Evolutionary conservation across 805 yeast species (phyloP).

Genomic region (Saccharomycopsis capsularis): DNA sequence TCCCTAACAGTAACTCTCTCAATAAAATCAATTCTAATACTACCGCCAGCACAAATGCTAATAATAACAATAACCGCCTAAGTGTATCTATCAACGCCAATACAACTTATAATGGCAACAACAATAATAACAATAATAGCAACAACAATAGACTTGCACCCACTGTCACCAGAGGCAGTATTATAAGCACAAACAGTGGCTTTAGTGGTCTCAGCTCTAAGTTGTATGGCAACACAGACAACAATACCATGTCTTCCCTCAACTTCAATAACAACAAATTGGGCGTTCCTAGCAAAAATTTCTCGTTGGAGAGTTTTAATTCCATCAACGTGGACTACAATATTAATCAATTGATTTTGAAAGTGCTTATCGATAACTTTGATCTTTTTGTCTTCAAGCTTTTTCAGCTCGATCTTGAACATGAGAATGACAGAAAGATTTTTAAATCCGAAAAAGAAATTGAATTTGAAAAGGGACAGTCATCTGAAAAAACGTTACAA

Average conservation of each 20-base stretch:
- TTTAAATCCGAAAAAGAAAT: not conserved
- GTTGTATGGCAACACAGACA: constrained; percentile 4
- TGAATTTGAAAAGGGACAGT: not conserved
- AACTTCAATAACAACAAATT: not conserved
- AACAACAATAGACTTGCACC: constrained; percentile 3
- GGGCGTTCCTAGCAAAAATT: constrained; percentile 7
- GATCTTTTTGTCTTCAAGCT: constrained; percentile 10
- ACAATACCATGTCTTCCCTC: not conserved
- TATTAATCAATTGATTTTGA: constrained; percentile 17
- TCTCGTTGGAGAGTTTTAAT: constrained; percentile 20
- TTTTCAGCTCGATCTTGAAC: not conserved
- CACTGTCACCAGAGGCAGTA: constrained; percentile 10
- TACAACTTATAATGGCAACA: constrained; percentile 1
- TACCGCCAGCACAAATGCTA: constrained; percentile 1
- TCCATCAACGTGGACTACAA: constrained; percentile 20
- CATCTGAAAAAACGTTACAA: too few relatives aligned
- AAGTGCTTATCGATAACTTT: constrained; percentile 19
- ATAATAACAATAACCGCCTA: not conserved
- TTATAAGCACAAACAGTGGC: constrained; percentile 15
- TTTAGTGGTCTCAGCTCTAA: constrained; percentile 8
- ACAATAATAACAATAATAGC: not conserved
- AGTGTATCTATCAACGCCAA: constrained; percentile 10
- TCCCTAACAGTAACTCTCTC: not conserved
- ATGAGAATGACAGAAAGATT: not conserved
- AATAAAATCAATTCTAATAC: not conserved